Conservation (phyloP, 2,329 filamentous ascomycete genomes). For the Hymenoscyphus fraxineus region DNA sequence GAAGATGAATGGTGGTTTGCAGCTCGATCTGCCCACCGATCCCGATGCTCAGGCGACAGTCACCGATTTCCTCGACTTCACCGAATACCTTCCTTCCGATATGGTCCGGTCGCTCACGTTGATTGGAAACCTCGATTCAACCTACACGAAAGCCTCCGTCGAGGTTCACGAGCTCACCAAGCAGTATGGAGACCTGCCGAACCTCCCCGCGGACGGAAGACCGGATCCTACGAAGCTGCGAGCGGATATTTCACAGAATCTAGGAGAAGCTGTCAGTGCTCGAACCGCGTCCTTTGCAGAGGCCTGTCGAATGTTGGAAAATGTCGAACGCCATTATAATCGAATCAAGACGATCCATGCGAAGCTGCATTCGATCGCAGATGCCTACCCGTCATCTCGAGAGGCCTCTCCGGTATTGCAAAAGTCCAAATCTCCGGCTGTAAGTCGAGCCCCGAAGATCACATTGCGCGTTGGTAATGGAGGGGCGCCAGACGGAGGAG, state of each 20-base stretch:
- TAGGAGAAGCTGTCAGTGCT: slow-evolving; percentile 52
- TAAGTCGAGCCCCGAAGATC: slow-evolving; percentile 46
- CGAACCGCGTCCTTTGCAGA: slow-evolving; percentile 59
- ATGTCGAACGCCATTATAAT: slow-evolving; percentile 58
- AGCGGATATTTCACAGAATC: slow-evolving; percentile 55
- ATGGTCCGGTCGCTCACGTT: slow-evolving; percentile 62
- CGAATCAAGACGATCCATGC: slow-evolving; percentile 55
- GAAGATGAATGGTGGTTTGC: slow-evolving; percentile 31
- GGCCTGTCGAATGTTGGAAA: slow-evolving; percentile 60
- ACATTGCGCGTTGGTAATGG: slow-evolving; percentile 42
- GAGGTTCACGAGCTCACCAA: slow-evolving; percentile 54
- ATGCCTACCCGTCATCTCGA: slow-evolving; percentile 51
- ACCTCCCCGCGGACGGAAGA: slow-evolving; percentile 44
- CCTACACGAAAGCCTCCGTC: slow-evolving; percentile 53
- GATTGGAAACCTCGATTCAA: slow-evolving; percentile 60
- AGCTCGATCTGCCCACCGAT: slow-evolving; percentile 43
- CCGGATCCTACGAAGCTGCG: slow-evolving; percentile 50
- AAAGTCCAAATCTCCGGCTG: slow-evolving; percentile 50
- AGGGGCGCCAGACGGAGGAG: slow-evolving; percentile 33
- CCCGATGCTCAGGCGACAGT: slow-evolving; percentile 67
- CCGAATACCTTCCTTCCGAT: slow-evolving; percentile 65
- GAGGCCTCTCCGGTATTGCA: slow-evolving; percentile 46
- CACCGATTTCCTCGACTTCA: slow-evolving; percentile 61
- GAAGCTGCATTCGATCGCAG: slow-evolving; percentile 57
- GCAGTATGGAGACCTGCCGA: slow-evolving; percentile 54